Evolutionary conservation across 2,329 filamentous ascomycete species (phyloP).

Genomic region (Tolypocladium amazonense): DNA sequence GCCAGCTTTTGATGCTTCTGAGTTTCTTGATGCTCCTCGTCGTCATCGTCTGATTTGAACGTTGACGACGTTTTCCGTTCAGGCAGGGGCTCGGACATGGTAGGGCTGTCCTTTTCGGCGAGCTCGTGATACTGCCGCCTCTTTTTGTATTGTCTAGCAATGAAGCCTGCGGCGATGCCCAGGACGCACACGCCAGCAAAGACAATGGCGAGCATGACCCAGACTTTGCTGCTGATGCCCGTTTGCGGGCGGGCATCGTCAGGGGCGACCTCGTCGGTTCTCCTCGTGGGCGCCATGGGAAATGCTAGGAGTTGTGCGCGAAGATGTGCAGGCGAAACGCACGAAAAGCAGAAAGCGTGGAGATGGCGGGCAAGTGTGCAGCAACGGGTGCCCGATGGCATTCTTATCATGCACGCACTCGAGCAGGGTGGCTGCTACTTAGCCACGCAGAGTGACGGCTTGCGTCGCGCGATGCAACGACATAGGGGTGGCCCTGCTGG

Average conservation of each 20-base stretch:
- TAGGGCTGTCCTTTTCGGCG: background rate
- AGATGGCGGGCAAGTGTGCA: background rate
- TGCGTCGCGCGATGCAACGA: background rate
- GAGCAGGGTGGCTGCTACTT: background rate
- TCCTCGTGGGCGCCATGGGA: background rate
- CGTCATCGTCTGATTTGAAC: background rate
- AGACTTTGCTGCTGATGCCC: background rate
- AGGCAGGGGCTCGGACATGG: background rate
- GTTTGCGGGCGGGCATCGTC: background rate
- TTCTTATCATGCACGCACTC: background rate
- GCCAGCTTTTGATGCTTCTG: slow-evolving; percentile 26
- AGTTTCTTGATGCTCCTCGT: slow-evolving; percentile 21
- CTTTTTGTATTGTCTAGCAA: background rate
- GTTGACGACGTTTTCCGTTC: background rate
- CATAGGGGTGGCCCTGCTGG: background rate
- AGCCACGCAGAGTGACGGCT: background rate
- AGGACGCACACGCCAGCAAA: background rate
- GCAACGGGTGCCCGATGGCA: background rate
- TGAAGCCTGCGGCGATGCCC: background rate
- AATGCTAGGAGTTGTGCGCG: background rate
- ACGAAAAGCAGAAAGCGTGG: background rate
- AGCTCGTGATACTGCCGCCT: background rate
- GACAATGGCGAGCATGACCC: background rate
- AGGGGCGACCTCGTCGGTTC: background rate
- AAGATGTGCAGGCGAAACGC: background rate